phyloP scores from a whole-genome alignment of 2,329 filamentous ascomycete genomes.

The Aspergillus brasiliensis region DNA sequence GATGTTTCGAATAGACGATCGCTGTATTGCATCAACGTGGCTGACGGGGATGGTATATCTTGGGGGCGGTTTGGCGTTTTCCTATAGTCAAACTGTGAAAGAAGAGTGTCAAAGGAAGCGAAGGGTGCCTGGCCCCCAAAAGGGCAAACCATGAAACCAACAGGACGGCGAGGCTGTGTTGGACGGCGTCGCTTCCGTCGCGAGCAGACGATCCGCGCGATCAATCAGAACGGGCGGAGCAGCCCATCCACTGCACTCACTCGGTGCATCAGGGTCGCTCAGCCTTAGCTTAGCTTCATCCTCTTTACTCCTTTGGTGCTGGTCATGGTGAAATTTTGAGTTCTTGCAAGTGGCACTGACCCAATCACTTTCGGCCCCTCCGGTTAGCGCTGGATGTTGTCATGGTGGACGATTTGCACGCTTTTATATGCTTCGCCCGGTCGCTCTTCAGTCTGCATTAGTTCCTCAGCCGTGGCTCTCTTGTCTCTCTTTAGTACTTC shows the following conservation, averaged over 20 bases:
- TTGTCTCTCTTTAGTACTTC: not conserved
- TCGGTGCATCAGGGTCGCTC: not conserved
- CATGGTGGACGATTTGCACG: not conserved
- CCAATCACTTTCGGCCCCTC: conserved; percentile 1
- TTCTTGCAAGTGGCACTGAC: not conserved
- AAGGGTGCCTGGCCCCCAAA: conserved; percentile 1
- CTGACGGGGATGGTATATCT: not conserved
- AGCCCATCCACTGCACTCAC: not conserved
- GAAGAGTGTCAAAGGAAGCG: not conserved
- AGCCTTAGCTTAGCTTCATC: not conserved
- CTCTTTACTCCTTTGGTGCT: too few relatives aligned
- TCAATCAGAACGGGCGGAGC: not conserved
- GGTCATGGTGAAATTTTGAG: too few relatives aligned
- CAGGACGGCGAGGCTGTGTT: not conserved
- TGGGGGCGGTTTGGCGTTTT: not conserved
- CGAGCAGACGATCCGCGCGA: not conserved
- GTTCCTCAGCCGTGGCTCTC: conserved; percentile 1
- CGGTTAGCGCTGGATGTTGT: conserved; percentile 4
- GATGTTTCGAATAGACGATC: not conserved
- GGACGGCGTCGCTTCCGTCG: not conserved
- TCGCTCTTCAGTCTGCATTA: not conserved
- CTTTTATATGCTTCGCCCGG: conserved; percentile 8
- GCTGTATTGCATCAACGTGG: not conserved
- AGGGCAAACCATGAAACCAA: not conserved
- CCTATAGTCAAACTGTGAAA: not conserved